Evolutionary conservation across 805 yeast genomes (phyloP).

Genomic region (Wickerhamiella azyma): DNA sequence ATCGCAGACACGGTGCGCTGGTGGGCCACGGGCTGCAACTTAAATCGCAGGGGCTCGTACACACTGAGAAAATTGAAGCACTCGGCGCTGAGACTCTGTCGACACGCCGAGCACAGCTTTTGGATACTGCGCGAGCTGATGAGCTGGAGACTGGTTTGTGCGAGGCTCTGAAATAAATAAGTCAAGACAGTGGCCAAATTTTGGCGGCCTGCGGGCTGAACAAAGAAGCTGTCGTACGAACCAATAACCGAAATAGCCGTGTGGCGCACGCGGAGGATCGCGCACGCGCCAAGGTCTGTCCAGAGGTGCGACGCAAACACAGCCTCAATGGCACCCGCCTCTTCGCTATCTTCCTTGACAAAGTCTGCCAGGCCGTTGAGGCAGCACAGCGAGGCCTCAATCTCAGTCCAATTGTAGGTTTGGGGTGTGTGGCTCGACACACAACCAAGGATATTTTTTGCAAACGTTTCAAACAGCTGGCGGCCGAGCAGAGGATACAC

Average conservation of each 20-base stretch:
- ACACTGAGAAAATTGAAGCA: constrained; percentile 21
- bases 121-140: constrained; percentile 44
- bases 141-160: constrained; percentile 24
- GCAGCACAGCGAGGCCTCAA: constrained; percentile 52
- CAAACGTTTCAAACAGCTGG: constrained; percentile 35
- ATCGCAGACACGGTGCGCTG: constrained; percentile 25
- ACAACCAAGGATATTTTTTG: background rate
- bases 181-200: constrained; percentile 41
- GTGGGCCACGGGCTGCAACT: constrained; percentile 18
- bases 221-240: constrained; percentile 46
- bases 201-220: constrained; percentile 30
- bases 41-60: constrained; percentile 17
- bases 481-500: constrained; percentile 52
- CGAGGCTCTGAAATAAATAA: constrained; percentile 36
- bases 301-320: constrained; percentile 24
- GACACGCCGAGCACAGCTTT: constrained; percentile 28
- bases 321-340: constrained; percentile 18
- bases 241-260: constrained; percentile 48
- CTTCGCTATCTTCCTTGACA: constrained; percentile 27
- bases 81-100: constrained; percentile 18
- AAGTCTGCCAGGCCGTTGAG: constrained; percentile 44
- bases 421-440: background rate
- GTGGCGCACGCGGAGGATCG: constrained; percentile 26
- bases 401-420: constrained; percentile 26
- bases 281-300: constrained; percentile 18